phyloP scores from a whole-genome alignment of 2,329 filamentous ascomycete genomes.

The Paecilomyces variotii region DNA sequence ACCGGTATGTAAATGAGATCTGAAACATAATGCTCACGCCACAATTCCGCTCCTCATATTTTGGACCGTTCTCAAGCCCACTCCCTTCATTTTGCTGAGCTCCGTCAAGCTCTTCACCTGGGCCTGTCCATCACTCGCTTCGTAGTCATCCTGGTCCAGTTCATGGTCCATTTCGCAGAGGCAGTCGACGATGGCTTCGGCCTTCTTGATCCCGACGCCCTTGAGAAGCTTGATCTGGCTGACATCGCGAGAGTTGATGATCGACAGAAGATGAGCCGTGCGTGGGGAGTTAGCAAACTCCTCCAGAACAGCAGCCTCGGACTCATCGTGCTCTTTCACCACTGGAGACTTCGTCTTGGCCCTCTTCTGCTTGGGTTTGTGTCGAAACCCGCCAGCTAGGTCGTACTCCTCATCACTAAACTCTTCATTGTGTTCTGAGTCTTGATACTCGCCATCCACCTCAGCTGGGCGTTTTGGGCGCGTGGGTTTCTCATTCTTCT shows the following conservation, averaged over 20 bases:
- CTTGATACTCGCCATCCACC: constrained; percentile 26
- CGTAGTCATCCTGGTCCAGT: constrained; percentile 8
- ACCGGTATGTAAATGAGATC: background rate
- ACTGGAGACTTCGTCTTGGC: constrained; percentile 13
- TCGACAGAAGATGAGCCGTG: constrained; percentile 35
- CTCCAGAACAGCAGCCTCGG: constrained; percentile 3
- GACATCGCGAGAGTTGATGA: constrained; percentile 40
- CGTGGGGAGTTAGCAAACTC: constrained; percentile 29
- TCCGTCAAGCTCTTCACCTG: constrained; percentile 31
- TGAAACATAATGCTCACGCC: constrained; percentile 12
- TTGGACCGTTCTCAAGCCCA: constrained; percentile 39
- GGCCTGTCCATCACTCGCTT: constrained; percentile 17
- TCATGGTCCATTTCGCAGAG: constrained; percentile 35
- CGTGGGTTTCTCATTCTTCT: constrained; percentile 18
- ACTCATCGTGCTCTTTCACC: constrained; percentile 9
- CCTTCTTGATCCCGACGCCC: constrained; percentile 41
- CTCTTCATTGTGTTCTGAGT: constrained; percentile 13
- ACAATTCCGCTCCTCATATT: constrained; percentile 39
- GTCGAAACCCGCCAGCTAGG: background rate
- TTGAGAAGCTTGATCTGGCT: constrained; percentile 39
- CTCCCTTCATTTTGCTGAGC: constrained; percentile 35
- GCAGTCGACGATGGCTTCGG: constrained; percentile 41
- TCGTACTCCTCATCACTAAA: constrained; percentile 25
- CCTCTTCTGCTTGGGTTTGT: constrained; percentile 19
- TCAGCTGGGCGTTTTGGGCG: constrained; percentile 22